Evolutionary conservation across 345 rosid genomes (phyloP).

Genomic region (Gossypium ekmanianum): DNA sequence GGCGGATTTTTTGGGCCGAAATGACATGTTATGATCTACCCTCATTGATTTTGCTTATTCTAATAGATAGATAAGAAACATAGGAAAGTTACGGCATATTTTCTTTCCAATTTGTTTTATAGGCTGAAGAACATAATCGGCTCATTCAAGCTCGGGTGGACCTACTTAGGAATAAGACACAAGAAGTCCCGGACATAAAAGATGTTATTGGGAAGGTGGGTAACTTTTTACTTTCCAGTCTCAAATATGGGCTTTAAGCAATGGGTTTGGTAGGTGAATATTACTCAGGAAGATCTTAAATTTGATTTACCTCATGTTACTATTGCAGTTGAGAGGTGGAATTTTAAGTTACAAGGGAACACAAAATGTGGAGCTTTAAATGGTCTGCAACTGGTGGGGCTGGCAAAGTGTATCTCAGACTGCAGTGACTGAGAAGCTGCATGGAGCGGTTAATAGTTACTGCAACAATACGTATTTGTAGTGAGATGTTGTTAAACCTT

Average conservation of each 20-base stretch:
- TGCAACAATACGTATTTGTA: not conserved
- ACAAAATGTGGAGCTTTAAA: slow-evolving; percentile 10
- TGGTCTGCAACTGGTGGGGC: not conserved
- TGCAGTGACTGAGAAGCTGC: not conserved
- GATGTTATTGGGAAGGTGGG: slow-evolving; percentile 45
- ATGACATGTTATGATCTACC: not conserved
- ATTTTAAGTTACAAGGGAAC: slow-evolving; percentile 23
- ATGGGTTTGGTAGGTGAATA: slow-evolving; percentile 2
- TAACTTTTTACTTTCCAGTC: not conserved
- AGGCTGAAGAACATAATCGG: slow-evolving; percentile 65
- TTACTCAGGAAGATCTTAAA: slow-evolving; percentile 1
- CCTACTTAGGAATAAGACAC: slow-evolving; percentile 38
- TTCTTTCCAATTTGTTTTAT: not conserved
- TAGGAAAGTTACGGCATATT: not conserved
- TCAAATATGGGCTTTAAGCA: not conserved
- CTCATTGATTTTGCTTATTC: not conserved
- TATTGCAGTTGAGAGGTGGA: slow-evolving; percentile 41
- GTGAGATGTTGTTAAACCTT: not conserved
- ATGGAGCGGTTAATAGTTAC: not conserved
- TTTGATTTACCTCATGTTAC: not conserved
- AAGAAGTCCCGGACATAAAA: slow-evolving; percentile 31
- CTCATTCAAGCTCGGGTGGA: slow-evolving; percentile 37
- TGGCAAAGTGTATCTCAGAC: not conserved
- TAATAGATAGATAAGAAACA: not conserved
- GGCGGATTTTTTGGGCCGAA: not conserved